Conservation (phyloP, 169 alveolate species). For the Eimeria tenella region DNA sequence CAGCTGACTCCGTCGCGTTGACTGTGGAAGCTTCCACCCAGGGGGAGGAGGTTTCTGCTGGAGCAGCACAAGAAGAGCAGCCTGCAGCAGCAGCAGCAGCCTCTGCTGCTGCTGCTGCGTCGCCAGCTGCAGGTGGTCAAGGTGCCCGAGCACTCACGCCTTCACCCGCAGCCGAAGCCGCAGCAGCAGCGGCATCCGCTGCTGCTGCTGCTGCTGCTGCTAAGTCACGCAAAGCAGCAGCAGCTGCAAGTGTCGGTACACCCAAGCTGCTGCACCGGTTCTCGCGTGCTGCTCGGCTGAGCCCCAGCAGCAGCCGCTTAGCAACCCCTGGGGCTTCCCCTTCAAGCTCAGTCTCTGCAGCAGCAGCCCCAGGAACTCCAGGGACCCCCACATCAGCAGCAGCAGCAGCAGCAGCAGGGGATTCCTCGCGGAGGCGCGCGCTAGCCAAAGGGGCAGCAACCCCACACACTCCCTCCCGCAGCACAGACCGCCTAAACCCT, state of each 20-base stretch:
- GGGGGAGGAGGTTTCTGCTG: neutral
- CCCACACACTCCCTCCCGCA: neutral
- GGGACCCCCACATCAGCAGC: neutral
- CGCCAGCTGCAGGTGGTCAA: neutral
- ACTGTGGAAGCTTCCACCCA: neutral
- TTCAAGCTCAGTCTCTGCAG: neutral
- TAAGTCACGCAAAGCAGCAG: too few species aligned
- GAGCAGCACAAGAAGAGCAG: neutral
- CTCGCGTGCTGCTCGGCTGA: neutral
- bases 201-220: too few species aligned
- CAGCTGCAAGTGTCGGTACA: too few species aligned
- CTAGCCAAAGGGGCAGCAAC: conserved; percentile 20
- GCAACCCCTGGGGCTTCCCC: conserved; percentile 6
- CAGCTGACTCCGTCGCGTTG: neutral
- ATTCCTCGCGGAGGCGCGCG: neutral
- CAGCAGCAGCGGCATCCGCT: too few species aligned
- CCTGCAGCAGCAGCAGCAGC: neutral
- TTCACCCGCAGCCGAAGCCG: too few species aligned
- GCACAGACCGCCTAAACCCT: neutral
- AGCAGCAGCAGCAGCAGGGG: conserved; percentile 42
- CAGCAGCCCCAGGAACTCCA: neutral
- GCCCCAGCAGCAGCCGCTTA: neutral
- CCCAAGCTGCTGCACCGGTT: too few species aligned
- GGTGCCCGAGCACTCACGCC: neutral
- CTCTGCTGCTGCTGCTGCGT: conserved; percentile 2